Evolutionary conservation across 805 yeast genomes (phyloP), one percentile per base, ranked within the genome.

Genomic region (Starmera pachycereana): DNA sequence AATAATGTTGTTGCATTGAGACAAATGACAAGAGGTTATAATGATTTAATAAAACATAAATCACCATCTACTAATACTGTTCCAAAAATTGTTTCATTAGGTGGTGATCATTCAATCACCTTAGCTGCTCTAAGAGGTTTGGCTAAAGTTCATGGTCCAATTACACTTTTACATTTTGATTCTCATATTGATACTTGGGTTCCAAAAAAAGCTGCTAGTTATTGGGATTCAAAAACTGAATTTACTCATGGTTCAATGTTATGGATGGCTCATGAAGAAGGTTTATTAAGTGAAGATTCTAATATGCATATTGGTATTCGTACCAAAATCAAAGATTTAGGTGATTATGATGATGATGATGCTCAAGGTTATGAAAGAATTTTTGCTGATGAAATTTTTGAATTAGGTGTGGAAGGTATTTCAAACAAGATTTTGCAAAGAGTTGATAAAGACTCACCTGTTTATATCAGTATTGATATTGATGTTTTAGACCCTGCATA

Each of bases 241-340:
- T 71, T 81, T 58, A 85, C 83, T 33, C 95, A 85, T 53, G 95
- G 95, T 6, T 78, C 92, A 7, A 82, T 85, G 89, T 66, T 85
- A 32, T 84, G 92, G 92, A 71, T 79, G 69, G 58, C 58, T 6
- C 51, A 59, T 13, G 67, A 79, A 42, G 94, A 85, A 54, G 88
- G 84, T 0, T 62, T 82, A 39, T 57, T 81, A 29, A 51, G 66
- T 41, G 63, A 75, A 29, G 63, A 65, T 37, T 60, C 72, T 37
- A 81, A 84, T 51, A 66, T 81, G 34, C 94, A 85, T 53, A 81
- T 84, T 19, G 94, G 94, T 0, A 60, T 84, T 36, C 71, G 94
- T 50, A 81, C 94, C 2, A 73, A 87, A 54, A 61, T 85, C 29
- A 69, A 79, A 0, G 89, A 88, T 11, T 57, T 60, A 12, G 74